A percentile compares a stretch with the other conserved stretches of the same genome.
These are phyloP conservation scores for Boletus reticulatus DNA, from an alignment of 768 basidiomycete genomes.

Conservation along the genomic window DNA sequence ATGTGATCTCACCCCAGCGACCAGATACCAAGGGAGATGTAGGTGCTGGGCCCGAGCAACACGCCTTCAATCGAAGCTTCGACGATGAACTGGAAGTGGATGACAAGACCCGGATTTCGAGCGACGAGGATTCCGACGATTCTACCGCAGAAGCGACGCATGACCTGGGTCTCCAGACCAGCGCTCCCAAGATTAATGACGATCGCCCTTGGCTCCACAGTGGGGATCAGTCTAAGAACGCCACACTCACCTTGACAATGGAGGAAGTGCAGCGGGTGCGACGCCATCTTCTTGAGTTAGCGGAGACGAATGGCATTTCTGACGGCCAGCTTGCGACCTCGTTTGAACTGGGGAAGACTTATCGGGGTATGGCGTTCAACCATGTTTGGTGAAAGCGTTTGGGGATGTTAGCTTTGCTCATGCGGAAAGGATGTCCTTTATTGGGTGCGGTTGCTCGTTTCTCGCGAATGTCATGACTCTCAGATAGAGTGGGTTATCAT, in stretches of 20 bases:
- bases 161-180: neutral
- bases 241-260: conserved; percentile 15
- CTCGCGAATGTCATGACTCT: neutral
- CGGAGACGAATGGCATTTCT: neutral
- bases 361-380: conserved; percentile 20
- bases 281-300: conserved; percentile 8
- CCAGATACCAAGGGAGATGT: neutral
- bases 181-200: neutral
- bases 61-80: neutral
- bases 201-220: neutral
- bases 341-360: conserved; percentile 23
- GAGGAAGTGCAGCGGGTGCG: conserved; percentile 18
- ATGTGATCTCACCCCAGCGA: conserved; percentile 11
- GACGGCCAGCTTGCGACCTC: conserved; percentile 12
- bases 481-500: neutral
- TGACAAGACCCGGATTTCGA: neutral
- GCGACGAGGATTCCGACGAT: neutral
- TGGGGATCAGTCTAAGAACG: conserved; percentile 1
- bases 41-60: neutral
- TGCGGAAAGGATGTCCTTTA: neutral
- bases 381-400: conserved; percentile 23
- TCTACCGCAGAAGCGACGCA: neutral
- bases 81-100: neutral
- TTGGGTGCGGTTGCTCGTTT: neutral
- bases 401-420: neutral